Base-by-base conservation (phyloP, 2,329 filamentous ascomycete species). In the Bipolaris sorokiniana region DNA sequence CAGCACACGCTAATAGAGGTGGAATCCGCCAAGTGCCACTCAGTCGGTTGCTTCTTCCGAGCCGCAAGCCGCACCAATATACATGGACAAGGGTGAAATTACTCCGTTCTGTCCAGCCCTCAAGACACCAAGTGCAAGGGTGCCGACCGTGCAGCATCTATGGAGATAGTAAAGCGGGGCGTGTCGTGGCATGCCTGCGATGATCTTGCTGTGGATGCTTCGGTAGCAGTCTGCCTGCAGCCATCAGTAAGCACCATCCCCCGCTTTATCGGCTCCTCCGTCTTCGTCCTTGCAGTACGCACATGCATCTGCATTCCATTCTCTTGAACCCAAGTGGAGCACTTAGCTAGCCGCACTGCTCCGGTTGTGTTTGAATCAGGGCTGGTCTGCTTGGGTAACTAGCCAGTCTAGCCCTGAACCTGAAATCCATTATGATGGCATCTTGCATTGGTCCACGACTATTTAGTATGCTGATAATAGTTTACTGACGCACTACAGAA, bases 201-300 rank as follows among this genome's bases (percentile, higher is more conserved):
- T 22, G 51, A 54, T 40, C 31, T 3, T 10, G 40, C 20, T 9
- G 47, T 45, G 11, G 20, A 51, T 11, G 33, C 42, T 41, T 33
- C 42, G 28, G 42, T 28, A 41, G 28, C 31, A 22, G 42, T 28
- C 36, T n/a, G 42, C 20, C 42, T 48, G 33, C 33, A 22, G 13
- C 33, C 6, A 48, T 31, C 41, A 41, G 9, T 31, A 23, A 42
- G 16, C 34, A n/a, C 15, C n/a, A n/a, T 31, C 28, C 48, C 49
- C 54, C 48, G 45, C 42, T 52, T 23, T 23, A 3, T 42, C 52
- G 46, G 46, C 13, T 44, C 13, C 20, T 37, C 45, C 33, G 33
- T 44, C 16, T 33, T 48, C 37, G 28, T 36, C 5, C 26, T 26
- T 23, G 4, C 13, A 48, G 22, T 26, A 36, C 22, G 28, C 7